Base-by-base conservation (phyloP, 495 filamentous ascomycete genomes). In the Aspergillus bertholletiae region DNA sequence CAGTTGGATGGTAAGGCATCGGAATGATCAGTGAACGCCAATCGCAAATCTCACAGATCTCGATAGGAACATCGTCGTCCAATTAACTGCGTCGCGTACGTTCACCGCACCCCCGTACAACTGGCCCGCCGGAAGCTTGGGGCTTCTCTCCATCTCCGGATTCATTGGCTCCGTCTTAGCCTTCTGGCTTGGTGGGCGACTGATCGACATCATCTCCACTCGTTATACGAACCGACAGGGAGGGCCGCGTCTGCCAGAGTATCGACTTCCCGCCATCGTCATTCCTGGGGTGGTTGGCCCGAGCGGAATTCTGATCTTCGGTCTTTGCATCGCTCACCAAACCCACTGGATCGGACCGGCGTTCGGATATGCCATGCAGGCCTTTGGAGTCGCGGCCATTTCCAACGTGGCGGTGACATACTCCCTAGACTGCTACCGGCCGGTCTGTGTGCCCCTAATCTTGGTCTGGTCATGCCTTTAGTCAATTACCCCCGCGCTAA, bases 401-500 rank as follows among this genome's bases (percentile, higher is more conserved):
- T 67, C 66, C 1, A 71, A 71, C 39, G 64, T 71, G 6, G 68
- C 64, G 2, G 68, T 71, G 27, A 71, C 68, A 0, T 71, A 71
- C 34, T 61, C 57, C 5, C 37, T 71, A 13, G 68, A 71, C 27
- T 66, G 59, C 18, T 71, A 71, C 49, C 61, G 62, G 27, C 62
- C 59, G 28, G 68, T 71, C 49, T 6, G 63, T 58, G 0, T 22
- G 27, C 20, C 17, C 11, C 18, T 2, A 0, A 18, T 9, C 8
- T 27, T 28, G 1, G 17, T 2, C 30, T n/a, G n/a, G n/a, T 32
- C 30, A 27, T 44, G 7, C 7, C 7, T 13, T n/a, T 15, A 0
- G 22, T 2, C 23, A 52, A 26, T 54, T 7, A 8, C 8, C n/a
- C 1, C 32, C 12, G 44, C 21, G 46, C 20, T 18, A 26, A 40